phyloP scores from a whole-genome alignment of 2,329 filamentous ascomycete species.

The Macrophomina pseudophaseolina region DNA sequence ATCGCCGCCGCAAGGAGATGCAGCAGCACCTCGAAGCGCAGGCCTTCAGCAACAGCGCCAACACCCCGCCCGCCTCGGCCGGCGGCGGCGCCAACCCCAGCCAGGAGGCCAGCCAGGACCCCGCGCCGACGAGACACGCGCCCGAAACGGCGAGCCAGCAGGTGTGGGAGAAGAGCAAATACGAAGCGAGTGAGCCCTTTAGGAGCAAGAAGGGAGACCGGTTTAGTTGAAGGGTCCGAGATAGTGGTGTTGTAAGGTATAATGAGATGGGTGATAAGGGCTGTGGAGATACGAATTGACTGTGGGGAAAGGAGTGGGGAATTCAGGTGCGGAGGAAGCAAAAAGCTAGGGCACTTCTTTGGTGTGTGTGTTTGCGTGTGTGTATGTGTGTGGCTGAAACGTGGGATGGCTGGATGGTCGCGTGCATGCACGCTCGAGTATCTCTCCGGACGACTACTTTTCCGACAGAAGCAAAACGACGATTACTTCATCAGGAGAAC shows the following conservation, averaged over 20 bases:
- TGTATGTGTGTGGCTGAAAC: neutral
- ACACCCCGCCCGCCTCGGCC: neutral
- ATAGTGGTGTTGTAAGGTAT: neutral
- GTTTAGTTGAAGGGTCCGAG: slow-evolving; percentile 56
- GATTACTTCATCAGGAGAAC: neutral
- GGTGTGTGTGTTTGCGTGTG: neutral
- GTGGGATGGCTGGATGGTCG: neutral
- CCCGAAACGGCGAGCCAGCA: slow-evolving; percentile 71
- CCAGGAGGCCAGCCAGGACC: slow-evolving; percentile 75
- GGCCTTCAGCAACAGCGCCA: slow-evolving; percentile 23
- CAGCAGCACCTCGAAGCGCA: slow-evolving; percentile 40
- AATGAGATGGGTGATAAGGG: neutral
- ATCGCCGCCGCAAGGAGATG: slow-evolving; percentile 39
- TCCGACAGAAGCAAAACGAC: neutral
- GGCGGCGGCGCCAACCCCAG: slow-evolving; percentile 63
- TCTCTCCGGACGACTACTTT: neutral
- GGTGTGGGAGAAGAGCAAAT: slow-evolving; percentile 82
- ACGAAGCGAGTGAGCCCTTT: slow-evolving; percentile 79
- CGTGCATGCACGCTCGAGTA: neutral
- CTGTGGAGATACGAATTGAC: neutral
- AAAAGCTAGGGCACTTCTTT: neutral
- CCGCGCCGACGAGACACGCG: slow-evolving; percentile 83
- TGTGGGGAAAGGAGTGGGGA: neutral
- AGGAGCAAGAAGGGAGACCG: slow-evolving; percentile 82
- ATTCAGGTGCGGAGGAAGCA: neutral